Base-by-base conservation (phyloP, 805 yeast genomes). In the Danielozyma ontarioensis region DNA sequence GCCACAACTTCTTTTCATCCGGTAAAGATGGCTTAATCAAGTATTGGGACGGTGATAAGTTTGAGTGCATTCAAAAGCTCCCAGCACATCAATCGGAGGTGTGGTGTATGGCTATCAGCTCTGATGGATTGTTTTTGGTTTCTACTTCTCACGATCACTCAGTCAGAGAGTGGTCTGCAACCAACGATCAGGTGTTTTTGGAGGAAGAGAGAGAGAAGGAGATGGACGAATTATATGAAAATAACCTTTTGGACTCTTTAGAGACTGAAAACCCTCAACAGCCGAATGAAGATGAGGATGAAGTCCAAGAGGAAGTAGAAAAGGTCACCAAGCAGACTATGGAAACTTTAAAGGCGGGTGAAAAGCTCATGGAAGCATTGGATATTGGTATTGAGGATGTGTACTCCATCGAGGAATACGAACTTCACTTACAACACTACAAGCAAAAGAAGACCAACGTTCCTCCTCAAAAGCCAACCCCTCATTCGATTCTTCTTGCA, bases 1-100 rank as follows among this genome's bases (percentile, higher is more conserved):
- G 84, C 11, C 96, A 90, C 55, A 78, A 89, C 56, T 89, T 93
- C 59, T 84, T 93, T 62, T 81, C 95, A 36, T 79, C 86, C 37
- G 81, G 90, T 22, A 93, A 93, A 53, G 99, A 93, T 59, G 88
- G 84, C 11, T 60, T 82, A 39, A 74, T 93, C 35, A 93, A 93
- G 59, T 88, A 87, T 59, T 93, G 99, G 99, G 99, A 93, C 58
- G 99, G 97, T 44, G 94, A 85, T 49, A 93, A 93, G 59, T 93
- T 93, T 57, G 96, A 86, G 48, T 84, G 90, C 57, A 78, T 93
- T 41, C 97, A 93, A 59, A 85, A 83, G 49, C 67, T 93, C 21
- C 72, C 77, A 4, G 74, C 77, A 6, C 97, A 93, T 56, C 95
- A 87, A 38, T 74, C 87, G 36, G 97, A 93, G 62, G 94, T 93